Conservation (phyloP, 2,329 filamentous ascomycete species). For the Fusarium euwallaceae region DNA sequence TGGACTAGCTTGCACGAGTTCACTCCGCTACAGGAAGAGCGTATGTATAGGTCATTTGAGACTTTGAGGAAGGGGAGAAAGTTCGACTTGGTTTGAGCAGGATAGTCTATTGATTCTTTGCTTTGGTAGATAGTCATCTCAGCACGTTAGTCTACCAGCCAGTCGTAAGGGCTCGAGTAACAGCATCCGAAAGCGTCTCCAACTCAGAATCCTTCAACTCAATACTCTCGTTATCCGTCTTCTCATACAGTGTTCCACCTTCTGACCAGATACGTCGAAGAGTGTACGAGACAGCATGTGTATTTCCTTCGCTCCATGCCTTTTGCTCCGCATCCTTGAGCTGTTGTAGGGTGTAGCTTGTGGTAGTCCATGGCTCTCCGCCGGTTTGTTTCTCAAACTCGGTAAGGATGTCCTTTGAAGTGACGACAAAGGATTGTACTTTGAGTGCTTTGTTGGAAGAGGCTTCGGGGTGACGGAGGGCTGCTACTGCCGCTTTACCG, state of each 20-base stretch:
- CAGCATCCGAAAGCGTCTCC: conserved; percentile 61
- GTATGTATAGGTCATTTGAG: conserved; percentile 46
- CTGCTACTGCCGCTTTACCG: conserved; percentile 73
- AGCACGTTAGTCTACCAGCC: conserved; percentile 20
- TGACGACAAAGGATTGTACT: conserved; percentile 79
- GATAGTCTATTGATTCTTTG: not conserved
- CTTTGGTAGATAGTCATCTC: not conserved
- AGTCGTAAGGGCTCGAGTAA: conserved; percentile 35
- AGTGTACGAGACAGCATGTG: conserved; percentile 68
- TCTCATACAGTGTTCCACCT: conserved; percentile 78
- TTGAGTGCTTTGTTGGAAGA: conserved; percentile 70
- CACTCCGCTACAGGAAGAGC: conserved; percentile 49
- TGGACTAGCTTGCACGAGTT: conserved; percentile 42
- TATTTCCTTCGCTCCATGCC: conserved; percentile 66
- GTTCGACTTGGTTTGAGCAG: not conserved
- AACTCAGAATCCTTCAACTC: conserved; percentile 62
- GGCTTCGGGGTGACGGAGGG: conserved; percentile 68
- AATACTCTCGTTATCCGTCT: conserved; percentile 74
- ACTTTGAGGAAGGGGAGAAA: not conserved
- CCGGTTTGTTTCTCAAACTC: conserved; percentile 78
- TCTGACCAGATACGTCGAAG: conserved; percentile 79
- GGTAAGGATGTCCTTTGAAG: conserved; percentile 71
- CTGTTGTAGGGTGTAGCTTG: conserved; percentile 59
- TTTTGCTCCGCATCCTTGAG: conserved; percentile 70
- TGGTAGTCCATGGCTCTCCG: conserved; percentile 57